Evolutionary conservation across 192 early-diverging fungal genomes (phyloP).

Genomic region (Jimgerdemannia lactiflua): DNA sequence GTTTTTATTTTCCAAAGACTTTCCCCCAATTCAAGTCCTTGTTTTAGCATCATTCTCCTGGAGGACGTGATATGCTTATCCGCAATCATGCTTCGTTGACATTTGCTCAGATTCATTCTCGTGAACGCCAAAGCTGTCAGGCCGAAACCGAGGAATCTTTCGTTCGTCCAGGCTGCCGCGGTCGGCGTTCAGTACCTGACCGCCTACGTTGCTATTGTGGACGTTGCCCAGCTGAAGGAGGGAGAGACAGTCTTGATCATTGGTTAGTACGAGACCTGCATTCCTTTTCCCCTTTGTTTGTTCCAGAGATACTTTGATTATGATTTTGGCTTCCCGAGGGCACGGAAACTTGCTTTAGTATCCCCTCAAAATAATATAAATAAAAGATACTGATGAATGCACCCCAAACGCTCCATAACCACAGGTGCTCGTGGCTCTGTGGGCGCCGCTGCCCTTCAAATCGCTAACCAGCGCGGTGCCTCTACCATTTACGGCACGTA

Average conservation of each 20-base stretch:
- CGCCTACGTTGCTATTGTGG: conserved; percentile 9
- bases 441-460: conserved; percentile 6
- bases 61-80: no score
- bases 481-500: neutral
- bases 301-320: no score
- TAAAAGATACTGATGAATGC: no score
- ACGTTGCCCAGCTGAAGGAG: neutral
- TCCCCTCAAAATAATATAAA: no score
- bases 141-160: conserved; percentile 8
- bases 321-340: no score
- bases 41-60: no score
- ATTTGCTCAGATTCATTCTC: neutral
- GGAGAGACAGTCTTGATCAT: neutral
- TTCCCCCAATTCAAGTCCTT: no score
- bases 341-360: no score
- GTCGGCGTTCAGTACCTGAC: conserved; percentile 10
- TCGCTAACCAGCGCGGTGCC: neutral
- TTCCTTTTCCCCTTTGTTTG: no score
- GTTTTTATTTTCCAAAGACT: neutral
- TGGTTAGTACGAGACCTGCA: neutral
- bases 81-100: no score
- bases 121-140: conserved; percentile 11
- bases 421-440: conserved; percentile 8
- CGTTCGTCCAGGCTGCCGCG: conserved; percentile 8
- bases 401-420: no score